phyloP scores from a whole-genome alignment of 495 filamentous ascomycete genomes.

The Penicillium roqueforti region DNA sequence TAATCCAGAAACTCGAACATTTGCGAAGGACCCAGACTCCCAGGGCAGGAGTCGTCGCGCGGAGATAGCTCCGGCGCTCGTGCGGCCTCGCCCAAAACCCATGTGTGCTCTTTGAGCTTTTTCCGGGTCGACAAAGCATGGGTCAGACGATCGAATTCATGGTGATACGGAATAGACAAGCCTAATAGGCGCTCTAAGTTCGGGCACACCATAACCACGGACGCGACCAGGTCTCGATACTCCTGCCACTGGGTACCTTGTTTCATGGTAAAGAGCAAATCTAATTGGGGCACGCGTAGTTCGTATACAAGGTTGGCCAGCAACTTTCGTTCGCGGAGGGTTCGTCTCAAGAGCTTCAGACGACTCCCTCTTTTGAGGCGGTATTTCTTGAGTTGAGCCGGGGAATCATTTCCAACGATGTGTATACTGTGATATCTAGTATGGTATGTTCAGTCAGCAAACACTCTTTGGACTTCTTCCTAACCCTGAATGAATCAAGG shows the following conservation, averaged over 20 bases:
- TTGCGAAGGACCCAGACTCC: constrained; percentile 56
- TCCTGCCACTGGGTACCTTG: constrained; percentile 49
- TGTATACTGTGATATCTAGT: constrained; percentile 65
- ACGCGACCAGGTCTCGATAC: constrained; percentile 69
- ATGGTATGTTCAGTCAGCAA: constrained; percentile 10
- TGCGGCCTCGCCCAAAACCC: constrained; percentile 60
- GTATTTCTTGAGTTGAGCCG: constrained; percentile 58
- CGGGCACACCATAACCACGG: constrained; percentile 80
- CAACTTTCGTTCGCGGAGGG: constrained; percentile 63
- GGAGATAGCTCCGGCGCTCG: constrained; percentile 43
- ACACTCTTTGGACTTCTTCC: neutral
- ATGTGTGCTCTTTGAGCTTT: constrained; percentile 72
- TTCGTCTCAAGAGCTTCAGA: constrained; percentile 70
- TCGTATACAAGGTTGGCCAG: constrained; percentile 70
- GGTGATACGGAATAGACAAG: constrained; percentile 64
- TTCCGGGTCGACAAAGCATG: constrained; percentile 74
- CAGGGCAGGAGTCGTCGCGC: constrained; percentile 45
- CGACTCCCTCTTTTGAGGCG: constrained; percentile 64
- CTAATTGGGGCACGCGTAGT: constrained; percentile 64
- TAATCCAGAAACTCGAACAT: constrained; percentile 65
- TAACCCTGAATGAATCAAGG: neutral
- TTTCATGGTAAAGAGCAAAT: constrained; percentile 47
- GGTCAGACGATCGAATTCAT: constrained; percentile 68
- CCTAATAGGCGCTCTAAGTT: constrained; percentile 75
- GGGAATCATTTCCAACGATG: constrained; percentile 65